A percentile compares a stretch with the other conserved stretches of the same genome.
These are phyloP conservation scores for Cicer chorassanicum DNA, from an alignment of 306 rosid species.

Conservation along the genomic window DNA sequence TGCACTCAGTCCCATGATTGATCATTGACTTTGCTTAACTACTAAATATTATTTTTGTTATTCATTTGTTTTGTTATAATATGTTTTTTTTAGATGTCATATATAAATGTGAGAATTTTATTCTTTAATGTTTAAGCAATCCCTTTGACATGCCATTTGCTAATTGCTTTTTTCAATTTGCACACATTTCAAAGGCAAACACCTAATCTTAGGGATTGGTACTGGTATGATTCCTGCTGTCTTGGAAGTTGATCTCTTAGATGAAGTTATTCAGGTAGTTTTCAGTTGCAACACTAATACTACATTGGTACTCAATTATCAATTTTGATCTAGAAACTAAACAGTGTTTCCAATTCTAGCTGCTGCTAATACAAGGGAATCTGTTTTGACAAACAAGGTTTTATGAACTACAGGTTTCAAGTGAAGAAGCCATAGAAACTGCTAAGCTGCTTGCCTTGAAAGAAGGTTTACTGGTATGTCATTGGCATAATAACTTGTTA, in stretches of 20 bases:
- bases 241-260: conserved; percentile 61
- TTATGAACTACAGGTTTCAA: conserved; percentile 54
- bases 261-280: conserved; percentile 73
- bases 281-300: conserved; percentile 22
- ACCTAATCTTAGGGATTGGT: conserved; percentile 82
- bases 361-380: background rate
- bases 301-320: conserved; percentile 28
- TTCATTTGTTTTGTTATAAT: background rate
- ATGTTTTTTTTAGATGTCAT: background rate
- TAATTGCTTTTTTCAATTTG: conserved; percentile 28
- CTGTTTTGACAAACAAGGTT: conserved; percentile 22
- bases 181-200: conserved; percentile 58
- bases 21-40: conserved; percentile 19
- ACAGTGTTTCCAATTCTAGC: background rate
- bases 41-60: conserved; percentile 1
- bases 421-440: conserved; percentile 77
- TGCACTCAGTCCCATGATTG: background rate
- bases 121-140: conserved; percentile 16
- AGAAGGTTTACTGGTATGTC: conserved; percentile 79
- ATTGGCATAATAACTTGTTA: background rate
- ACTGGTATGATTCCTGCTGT: conserved; percentile 62
- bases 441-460: conserved; percentile 71
- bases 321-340: conserved; percentile 33
- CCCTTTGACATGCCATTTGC: conserved; percentile 11
- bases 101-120: background rate